phyloP scores from a whole-genome alignment of 2,329 filamentous ascomycete genomes.

The Fusarium nurragi region DNA sequence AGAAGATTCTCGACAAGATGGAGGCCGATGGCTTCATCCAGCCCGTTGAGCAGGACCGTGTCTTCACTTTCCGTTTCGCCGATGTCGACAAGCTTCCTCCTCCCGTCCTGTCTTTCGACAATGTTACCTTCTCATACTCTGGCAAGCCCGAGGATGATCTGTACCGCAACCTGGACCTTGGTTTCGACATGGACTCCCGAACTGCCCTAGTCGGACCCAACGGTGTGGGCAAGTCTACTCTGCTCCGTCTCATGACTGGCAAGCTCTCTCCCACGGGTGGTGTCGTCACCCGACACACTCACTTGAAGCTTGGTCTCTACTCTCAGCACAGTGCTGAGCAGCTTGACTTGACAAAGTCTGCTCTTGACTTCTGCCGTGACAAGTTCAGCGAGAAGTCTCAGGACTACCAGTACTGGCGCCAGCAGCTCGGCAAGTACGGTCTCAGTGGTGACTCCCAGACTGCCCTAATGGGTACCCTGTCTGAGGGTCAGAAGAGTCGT shows the following conservation, averaged over 20 bases:
- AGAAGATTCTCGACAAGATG: slow-evolving; percentile 99
- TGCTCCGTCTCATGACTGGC: slow-evolving; percentile 95
- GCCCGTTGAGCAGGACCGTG: slow-evolving; percentile 81
- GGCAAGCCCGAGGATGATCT: slow-evolving; percentile 89
- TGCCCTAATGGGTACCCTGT: slow-evolving; percentile 95
- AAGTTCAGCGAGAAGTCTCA: slow-evolving; percentile 90
- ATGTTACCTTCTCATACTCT: slow-evolving; percentile 98
- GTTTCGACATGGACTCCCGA: slow-evolving; percentile 99
- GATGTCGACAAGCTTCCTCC: slow-evolving; percentile 99
- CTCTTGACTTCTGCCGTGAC: slow-evolving; percentile 96
- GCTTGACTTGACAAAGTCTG: slow-evolving; percentile 96
- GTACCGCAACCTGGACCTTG: slow-evolving; percentile 95
- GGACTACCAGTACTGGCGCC: slow-evolving; percentile 99
- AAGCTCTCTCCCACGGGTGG: slow-evolving; percentile 88
- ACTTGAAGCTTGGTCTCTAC: slow-evolving; percentile 98
- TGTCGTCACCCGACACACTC: slow-evolving; percentile 88
- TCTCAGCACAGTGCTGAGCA: slow-evolving; percentile 98
- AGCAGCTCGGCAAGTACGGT: slow-evolving; percentile 95
- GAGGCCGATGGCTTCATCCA: slow-evolving; percentile 99
- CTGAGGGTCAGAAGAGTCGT: slow-evolving; percentile 96
- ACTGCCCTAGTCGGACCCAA: slow-evolving; percentile 97
- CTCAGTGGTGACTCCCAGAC: slow-evolving; percentile 94
- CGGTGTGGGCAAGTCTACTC: slow-evolving; percentile 98
- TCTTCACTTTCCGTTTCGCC: slow-evolving; percentile 98
- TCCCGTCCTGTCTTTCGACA: slow-evolving; percentile 93